phyloP scores from a whole-genome alignment of 129 eudicot species.

The Artemisia argyi region DNA sequence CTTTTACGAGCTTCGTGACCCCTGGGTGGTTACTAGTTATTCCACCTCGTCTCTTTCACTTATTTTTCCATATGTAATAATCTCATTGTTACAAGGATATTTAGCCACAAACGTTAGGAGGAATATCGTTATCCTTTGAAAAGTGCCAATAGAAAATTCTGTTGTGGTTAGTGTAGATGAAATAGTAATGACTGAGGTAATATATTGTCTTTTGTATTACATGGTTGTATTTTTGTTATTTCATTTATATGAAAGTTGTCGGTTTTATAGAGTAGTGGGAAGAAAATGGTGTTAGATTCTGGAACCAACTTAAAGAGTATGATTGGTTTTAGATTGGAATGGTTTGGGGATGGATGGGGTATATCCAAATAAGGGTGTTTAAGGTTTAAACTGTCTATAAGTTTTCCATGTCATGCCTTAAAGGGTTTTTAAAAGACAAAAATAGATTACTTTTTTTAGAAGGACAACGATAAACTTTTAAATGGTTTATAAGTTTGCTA shows the following conservation, averaged over 20 bases:
- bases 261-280: neutral
- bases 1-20: too few relatives aligned
- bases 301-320: neutral
- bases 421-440: neutral
- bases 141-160: constrained; percentile 7
- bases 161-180: constrained; percentile 18
- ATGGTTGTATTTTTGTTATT: constrained; percentile 2
- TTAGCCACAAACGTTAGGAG: too few relatives aligned
- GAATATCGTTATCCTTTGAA: too few relatives aligned
- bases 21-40: too few relatives aligned
- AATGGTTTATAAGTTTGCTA: constrained; percentile 9
- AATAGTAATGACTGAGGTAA: neutral
- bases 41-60: too few relatives aligned
- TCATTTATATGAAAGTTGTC: neutral
- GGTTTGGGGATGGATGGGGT: constrained; percentile 13
- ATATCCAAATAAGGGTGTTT: constrained; percentile 11
- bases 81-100: too few relatives aligned
- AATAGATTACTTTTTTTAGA: neutral
- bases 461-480: constrained; percentile 12
- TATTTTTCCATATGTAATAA: too few relatives aligned
- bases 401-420: neutral
- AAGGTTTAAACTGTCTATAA: neutral
- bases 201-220: neutral
- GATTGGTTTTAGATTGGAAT: constrained; percentile 1
- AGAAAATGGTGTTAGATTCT: constrained; percentile 6